A percentile compares a stretch with the other conserved stretches of the same genome.
Conservation (phyloP, 805 yeast genomes). For the Cyberlindnera sargentensis region DNA sequence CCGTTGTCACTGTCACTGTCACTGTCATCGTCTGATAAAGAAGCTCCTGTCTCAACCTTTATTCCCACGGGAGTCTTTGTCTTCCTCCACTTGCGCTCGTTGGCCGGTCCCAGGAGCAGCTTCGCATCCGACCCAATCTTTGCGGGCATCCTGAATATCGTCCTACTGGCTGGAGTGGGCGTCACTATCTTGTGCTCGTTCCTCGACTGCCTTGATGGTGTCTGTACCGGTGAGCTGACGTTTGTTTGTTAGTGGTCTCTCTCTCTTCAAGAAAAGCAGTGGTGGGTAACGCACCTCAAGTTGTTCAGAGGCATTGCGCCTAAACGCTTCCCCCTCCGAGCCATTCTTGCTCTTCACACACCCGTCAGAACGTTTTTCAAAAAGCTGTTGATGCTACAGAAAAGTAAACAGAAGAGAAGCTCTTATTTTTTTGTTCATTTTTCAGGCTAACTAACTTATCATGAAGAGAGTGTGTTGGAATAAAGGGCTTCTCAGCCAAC, state of each 20-base stretch:
- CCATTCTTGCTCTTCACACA: not conserved
- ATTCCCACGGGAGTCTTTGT: not conserved
- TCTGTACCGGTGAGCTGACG: constrained; percentile 1
- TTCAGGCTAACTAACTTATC: too few relatives aligned
- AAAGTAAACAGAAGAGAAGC: too few relatives aligned
- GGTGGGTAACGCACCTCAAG: not conserved
- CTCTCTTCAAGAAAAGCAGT: not conserved
- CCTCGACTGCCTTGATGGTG: not conserved
- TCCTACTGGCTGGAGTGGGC: not conserved
- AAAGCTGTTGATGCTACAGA: too few relatives aligned
- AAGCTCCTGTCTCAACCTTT: not conserved
- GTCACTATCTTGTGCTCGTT: not conserved
- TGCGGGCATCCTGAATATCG: not conserved
- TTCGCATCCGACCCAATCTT: not conserved
- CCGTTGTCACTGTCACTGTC: constrained; percentile 1
- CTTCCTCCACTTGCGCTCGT: not conserved
- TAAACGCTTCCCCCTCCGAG: not conserved
- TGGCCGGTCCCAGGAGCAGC: not conserved
- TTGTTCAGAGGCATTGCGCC: not conserved
- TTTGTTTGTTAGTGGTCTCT: not conserved
- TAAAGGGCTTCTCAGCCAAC: constrained; percentile 3
- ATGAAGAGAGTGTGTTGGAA: too few relatives aligned
- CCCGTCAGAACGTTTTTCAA: too few relatives aligned
- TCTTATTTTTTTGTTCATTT: too few relatives aligned
- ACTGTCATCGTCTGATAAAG: not conserved